phyloP scores from a whole-genome alignment of 2,329 filamentous ascomycete species.

The Fusarium proliferatum region DNA sequence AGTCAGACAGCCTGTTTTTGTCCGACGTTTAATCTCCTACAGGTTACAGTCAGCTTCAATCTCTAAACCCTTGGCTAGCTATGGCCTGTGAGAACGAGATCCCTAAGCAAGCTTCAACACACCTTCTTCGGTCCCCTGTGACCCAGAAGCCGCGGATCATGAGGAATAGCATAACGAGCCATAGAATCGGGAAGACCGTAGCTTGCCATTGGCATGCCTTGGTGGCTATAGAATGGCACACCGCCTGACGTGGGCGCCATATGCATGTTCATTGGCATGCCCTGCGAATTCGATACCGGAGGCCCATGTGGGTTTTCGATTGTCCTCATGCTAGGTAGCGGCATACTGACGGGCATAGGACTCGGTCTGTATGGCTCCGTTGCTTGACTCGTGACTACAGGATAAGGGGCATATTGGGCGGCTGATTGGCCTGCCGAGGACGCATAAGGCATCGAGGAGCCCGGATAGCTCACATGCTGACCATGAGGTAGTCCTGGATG shows the following conservation, averaged over 20 bases:
- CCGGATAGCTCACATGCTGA: conserved; percentile 46
- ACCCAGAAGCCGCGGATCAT: conserved; percentile 61
- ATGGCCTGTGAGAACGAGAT: not conserved
- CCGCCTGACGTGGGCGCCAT: conserved; percentile 45
- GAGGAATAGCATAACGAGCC: conserved; percentile 60
- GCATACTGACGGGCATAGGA: conserved; percentile 47
- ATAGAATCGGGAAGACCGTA: conserved; percentile 59
- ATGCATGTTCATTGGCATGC: conserved; percentile 50
- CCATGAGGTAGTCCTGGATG: conserved; percentile 47
- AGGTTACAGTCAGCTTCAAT: conserved; percentile 28
- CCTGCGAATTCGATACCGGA: conserved; percentile 50
- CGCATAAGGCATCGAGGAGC: conserved; percentile 41
- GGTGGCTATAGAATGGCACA: conserved; percentile 59
- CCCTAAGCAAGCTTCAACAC: conserved; percentile 40
- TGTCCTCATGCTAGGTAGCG: conserved; percentile 56
- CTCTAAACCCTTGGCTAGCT: not conserved
- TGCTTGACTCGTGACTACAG: conserved; percentile 43
- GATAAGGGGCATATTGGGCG: conserved; percentile 49
- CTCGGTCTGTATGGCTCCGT: conserved; percentile 47
- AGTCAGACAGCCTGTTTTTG: conserved; percentile 72
- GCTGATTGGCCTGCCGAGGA: conserved; percentile 38
- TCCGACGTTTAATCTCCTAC: conserved; percentile 72
- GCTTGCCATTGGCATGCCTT: conserved; percentile 48
- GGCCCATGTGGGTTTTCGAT: conserved; percentile 48
- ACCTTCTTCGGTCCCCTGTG: conserved; percentile 69